Conservation (phyloP, 1,284 basidiomycete species). For the Kalmanozyma brasiliensis region DNA sequence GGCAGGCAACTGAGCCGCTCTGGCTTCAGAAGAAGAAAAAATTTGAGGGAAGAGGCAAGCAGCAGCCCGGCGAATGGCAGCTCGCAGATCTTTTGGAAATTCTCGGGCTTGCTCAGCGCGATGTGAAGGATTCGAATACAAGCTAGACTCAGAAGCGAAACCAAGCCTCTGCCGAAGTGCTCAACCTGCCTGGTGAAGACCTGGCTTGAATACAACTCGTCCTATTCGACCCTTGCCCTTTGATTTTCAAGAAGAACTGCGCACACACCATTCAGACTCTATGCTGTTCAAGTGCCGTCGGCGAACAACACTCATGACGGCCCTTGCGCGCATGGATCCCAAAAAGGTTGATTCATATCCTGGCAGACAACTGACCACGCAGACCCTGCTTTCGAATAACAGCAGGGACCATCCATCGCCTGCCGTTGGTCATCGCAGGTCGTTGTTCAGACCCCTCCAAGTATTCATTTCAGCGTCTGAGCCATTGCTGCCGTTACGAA, state of each 20-base stretch:
- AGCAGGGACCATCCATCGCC: too few species aligned
- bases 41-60: slow-evolving; percentile 2
- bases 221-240: not conserved
- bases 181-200: too few species aligned
- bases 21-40: slow-evolving; percentile 4
- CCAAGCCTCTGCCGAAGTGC: slow-evolving; percentile 2
- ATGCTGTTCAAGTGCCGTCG: slow-evolving; percentile 7
- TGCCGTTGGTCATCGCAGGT: too few species aligned
- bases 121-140: slow-evolving; percentile 5
- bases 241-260: slow-evolving; percentile 31
- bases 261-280: slow-evolving; percentile 18
- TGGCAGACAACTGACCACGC: slow-evolving; percentile 4
- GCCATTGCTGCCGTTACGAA: too few species aligned
- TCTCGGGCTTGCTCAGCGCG: slow-evolving; percentile 12
- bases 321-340: not conserved
- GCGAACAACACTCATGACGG: not conserved
- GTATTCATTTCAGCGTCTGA: too few species aligned
- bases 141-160: not conserved
- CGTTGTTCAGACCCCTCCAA: too few species aligned
- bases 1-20: not conserved
- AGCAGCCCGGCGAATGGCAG: slow-evolving; percentile 7
- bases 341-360: too few species aligned
- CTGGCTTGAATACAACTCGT: slow-evolving; percentile 5
- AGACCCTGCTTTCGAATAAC: not conserved
- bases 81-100: slow-evolving; percentile 4